These are phyloP conservation scores for Aphanomyces cochlioides DNA, from an alignment of 352 stramenopile genomes.

Conservation along the genomic window DNA sequence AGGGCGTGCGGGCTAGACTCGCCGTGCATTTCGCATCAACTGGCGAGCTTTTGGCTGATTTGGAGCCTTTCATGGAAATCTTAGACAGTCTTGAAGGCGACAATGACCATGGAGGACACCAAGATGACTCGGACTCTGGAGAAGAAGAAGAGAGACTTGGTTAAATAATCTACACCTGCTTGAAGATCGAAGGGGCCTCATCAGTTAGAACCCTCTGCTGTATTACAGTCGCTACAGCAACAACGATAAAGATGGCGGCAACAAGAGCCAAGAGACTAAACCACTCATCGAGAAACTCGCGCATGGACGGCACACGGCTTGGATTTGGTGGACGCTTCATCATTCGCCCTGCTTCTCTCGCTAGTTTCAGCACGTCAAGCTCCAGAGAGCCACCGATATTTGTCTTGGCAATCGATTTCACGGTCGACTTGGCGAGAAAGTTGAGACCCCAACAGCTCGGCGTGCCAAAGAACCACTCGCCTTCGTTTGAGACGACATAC, in stretches of 20 bases:
- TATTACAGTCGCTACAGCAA: no score
- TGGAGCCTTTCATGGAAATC: no score
- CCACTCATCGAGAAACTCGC: no score
- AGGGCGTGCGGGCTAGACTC: neutral
- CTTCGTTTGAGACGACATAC: neutral
- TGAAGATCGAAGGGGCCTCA: neutral
- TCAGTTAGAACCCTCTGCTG: neutral
- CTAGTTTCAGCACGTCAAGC: neutral
- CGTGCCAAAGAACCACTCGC: neutral
- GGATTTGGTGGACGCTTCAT: no score
- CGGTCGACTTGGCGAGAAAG: neutral
- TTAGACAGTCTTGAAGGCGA: neutral
- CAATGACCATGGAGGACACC: neutral
- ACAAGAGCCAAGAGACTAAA: no score
- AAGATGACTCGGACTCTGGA: conserved; percentile 13
- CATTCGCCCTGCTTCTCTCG: neutral
- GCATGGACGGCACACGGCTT: no score
- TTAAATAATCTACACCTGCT: neutral
- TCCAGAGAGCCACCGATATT: neutral
- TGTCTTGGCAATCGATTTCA: neutral
- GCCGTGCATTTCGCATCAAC: conserved; percentile 20
- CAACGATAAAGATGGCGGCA: no score
- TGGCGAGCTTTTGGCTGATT: neutral
- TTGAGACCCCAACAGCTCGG: neutral
- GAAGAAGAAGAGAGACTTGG: conserved; percentile 5